phyloP scores from a whole-genome alignment of 2,329 filamentous ascomycete genomes.

The Aphanocladium album region DNA sequence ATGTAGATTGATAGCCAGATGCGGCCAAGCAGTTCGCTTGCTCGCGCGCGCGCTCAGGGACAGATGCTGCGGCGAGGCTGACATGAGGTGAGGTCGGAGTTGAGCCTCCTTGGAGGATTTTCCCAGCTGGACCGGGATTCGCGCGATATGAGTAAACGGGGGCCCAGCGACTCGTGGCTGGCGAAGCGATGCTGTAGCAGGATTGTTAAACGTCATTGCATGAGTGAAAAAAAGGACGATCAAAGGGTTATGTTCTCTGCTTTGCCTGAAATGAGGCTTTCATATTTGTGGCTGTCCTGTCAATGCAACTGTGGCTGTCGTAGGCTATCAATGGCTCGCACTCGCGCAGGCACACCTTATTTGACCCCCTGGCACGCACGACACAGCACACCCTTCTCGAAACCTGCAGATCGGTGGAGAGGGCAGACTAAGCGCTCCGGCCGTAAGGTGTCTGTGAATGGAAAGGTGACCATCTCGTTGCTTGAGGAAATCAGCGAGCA shows the following conservation, averaged over 20 bases:
- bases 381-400: neutral
- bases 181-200: neutral
- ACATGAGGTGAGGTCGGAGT: slow-evolving; percentile 6
- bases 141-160: neutral
- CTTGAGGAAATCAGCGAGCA: neutral
- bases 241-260: neutral
- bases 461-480: neutral
- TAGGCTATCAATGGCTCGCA: neutral
- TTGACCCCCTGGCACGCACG: neutral
- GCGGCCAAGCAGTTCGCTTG: neutral
- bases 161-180: neutral
- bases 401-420: slow-evolving; percentile 3
- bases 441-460: neutral
- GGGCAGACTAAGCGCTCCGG: slow-evolving; percentile 1
- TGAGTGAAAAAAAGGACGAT: neutral
- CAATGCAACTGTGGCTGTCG: neutral
- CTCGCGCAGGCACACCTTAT: neutral
- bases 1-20: slow-evolving; percentile 2
- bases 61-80: neutral
- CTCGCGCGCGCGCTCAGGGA: neutral
- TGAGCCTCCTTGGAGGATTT: neutral
- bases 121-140: neutral
- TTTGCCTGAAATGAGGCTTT: neutral
- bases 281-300: neutral
- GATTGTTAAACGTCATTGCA: neutral